phyloP scores from a whole-genome alignment of 164 flowering plant species.

The Magnolia officinalis region DNA sequence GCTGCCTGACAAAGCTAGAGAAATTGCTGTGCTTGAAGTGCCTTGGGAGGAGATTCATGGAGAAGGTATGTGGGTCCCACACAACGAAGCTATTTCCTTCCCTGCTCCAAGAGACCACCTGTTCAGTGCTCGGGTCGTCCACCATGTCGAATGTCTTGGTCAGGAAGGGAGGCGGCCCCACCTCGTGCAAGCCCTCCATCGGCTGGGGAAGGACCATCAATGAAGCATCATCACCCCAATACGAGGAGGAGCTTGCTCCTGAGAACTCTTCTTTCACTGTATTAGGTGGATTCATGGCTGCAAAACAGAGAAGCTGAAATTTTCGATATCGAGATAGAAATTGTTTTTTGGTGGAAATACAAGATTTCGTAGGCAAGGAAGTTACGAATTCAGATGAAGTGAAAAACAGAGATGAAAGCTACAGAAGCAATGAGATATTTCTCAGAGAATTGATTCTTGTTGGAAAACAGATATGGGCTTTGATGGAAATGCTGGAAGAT shows the following conservation, averaged over 20 bases:
- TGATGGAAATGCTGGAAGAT: neutral
- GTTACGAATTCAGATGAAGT: neutral
- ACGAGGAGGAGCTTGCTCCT: conserved; percentile 17
- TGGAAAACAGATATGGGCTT: neutral
- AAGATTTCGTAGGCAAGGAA: neutral
- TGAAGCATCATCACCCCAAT: conserved; percentile 13
- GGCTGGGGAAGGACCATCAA: conserved; percentile 43
- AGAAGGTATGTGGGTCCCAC: conserved; percentile 63
- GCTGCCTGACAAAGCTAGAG: conserved; percentile 88
- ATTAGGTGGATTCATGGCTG: conserved; percentile 25
- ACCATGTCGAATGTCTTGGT: conserved; percentile 63
- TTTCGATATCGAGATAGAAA: conserved; percentile 15
- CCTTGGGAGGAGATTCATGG: conserved; percentile 60
- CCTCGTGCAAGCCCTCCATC: conserved; percentile 37
- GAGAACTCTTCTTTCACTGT: conserved; percentile 31
- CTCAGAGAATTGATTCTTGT: neutral
- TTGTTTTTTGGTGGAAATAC: conserved; percentile 9
- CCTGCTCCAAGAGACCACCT: conserved; percentile 66
- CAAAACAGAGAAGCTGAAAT: neutral
- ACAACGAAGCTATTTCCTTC: conserved; percentile 67
- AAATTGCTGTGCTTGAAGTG: conserved; percentile 86
- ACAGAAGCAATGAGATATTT: neutral
- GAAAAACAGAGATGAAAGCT: neutral
- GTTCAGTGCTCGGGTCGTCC: conserved; percentile 49
- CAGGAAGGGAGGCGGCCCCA: conserved; percentile 37